Conservation (phyloP, 352 stramenopile genomes). For the Phytopythium mirpurense region DNA sequence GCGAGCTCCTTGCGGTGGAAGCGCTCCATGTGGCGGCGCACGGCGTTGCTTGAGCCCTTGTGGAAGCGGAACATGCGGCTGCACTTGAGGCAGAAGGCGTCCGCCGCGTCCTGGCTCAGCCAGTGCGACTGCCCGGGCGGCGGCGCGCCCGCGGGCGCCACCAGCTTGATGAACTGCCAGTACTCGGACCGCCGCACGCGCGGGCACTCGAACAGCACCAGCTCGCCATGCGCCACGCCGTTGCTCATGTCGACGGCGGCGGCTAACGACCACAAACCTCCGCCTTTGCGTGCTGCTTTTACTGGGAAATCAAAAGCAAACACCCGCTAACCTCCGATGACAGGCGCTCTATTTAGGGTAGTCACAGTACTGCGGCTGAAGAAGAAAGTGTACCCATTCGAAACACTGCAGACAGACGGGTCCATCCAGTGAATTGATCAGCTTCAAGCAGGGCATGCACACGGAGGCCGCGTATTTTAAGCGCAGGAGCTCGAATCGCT, state of each 20-base stretch:
- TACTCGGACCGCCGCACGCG: slow-evolving; percentile 46
- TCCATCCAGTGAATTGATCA: too few relatives aligned
- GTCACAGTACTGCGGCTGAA: too few relatives aligned
- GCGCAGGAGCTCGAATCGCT: too few relatives aligned
- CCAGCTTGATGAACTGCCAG: slow-evolving; percentile 65
- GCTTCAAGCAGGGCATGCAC: too few relatives aligned
- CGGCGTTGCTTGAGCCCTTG: slow-evolving; percentile 55
- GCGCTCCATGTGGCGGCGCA: slow-evolving; percentile 52
- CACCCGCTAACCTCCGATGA: too few relatives aligned
- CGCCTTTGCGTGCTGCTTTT: background rate
- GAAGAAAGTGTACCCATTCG: too few relatives aligned
- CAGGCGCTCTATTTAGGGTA: too few relatives aligned
- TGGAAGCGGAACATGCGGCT: slow-evolving; percentile 43
- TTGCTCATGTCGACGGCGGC: slow-evolving; percentile 37
- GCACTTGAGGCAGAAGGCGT: slow-evolving; percentile 46
- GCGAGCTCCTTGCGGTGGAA: slow-evolving; percentile 43
- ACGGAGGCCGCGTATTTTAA: too few relatives aligned
- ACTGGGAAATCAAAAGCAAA: too few relatives aligned
- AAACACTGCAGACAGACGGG: too few relatives aligned
- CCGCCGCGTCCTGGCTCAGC: slow-evolving; percentile 46
- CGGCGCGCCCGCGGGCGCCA: slow-evolving; percentile 22
- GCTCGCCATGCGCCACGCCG: slow-evolving; percentile 33
- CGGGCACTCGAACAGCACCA: slow-evolving; percentile 52
- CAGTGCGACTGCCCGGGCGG: slow-evolving; percentile 39
- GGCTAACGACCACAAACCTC: background rate